A percentile compares a stretch with the other conserved stretches of the same genome.
These are phyloP conservation scores for Trichoderma sp. DNA, from an alignment of 2,329 filamentous ascomycete species.

Conservation along the genomic window DNA sequence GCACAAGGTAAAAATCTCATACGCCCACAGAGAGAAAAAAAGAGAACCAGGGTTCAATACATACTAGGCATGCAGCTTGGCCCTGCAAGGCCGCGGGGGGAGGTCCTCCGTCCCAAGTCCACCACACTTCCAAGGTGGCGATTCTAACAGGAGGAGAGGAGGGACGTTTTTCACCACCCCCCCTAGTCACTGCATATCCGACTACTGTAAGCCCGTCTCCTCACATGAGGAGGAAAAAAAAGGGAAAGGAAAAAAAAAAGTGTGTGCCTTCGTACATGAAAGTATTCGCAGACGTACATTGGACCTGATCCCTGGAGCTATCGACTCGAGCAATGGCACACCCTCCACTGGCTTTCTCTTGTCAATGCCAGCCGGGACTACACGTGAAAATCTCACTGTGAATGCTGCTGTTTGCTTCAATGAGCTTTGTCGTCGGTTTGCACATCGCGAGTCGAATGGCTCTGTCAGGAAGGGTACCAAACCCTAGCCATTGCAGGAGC, in stretches of 20 bases:
- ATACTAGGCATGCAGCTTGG: background rate
- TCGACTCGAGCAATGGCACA: slow-evolving; percentile 22
- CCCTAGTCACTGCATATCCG: background rate
- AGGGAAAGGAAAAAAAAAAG: too few relatives aligned
- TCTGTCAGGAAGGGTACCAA: slow-evolving; percentile 1
- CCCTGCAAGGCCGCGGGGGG: slow-evolving; percentile 13
- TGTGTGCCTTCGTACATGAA: slow-evolving; percentile 7
- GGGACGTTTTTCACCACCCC: background rate
- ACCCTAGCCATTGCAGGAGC: slow-evolving; percentile 5
- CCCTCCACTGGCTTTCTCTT: background rate
- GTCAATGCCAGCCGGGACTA: background rate
- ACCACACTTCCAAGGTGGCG: slow-evolving; percentile 6
- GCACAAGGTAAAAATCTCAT: too few relatives aligned
- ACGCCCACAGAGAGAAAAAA: too few relatives aligned
- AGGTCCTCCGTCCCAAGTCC: too few relatives aligned
- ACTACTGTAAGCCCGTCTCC: slow-evolving; percentile 13
- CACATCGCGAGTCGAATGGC: background rate
- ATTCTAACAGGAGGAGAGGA: background rate
- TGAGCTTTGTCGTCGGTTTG: background rate
- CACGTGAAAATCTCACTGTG: too few relatives aligned
- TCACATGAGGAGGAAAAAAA: background rate
- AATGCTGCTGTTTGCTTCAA: slow-evolving; percentile 6
- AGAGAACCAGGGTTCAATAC: slow-evolving; percentile 2
- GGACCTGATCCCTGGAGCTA: background rate
- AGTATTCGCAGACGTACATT: slow-evolving; percentile 20